These are phyloP conservation scores for Umbellularia californica DNA, from an alignment of 164 flowering plant species.

Conservation along the genomic window DNA sequence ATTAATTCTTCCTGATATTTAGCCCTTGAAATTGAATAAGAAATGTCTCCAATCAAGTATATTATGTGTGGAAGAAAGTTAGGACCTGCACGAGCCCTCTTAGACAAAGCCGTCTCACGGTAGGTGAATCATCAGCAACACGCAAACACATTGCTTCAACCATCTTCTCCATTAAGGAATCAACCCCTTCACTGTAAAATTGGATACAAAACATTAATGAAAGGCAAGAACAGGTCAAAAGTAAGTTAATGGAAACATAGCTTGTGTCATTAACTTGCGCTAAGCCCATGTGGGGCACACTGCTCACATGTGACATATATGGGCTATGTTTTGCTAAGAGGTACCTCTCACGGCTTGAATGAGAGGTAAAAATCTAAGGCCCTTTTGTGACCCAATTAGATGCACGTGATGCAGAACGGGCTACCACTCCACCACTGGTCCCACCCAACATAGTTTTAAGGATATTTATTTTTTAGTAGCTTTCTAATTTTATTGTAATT, in stretches of 20 bases:
- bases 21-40: background rate
- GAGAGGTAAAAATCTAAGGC: too few species aligned
- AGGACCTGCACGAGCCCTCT: slow-evolving; percentile 92
- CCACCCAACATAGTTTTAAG: too few species aligned
- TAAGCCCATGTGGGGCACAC: too few species aligned
- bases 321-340: too few species aligned
- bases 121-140: slow-evolving; percentile 89
- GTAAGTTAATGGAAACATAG: background rate
- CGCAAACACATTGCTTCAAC: slow-evolving; percentile 80
- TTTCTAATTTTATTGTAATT: too few species aligned
- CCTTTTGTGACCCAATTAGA: too few species aligned
- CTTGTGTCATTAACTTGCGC: too few species aligned
- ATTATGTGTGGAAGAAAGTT: slow-evolving; percentile 3
- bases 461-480: too few species aligned
- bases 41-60: background rate
- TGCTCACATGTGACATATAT: too few species aligned
- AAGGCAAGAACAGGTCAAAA: background rate
- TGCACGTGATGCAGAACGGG: too few species aligned
- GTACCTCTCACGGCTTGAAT: too few species aligned
- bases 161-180: slow-evolving; percentile 73
- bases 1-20: background rate
- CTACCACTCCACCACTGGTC: too few species aligned
- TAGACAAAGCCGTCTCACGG: slow-evolving; percentile 85
- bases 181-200: slow-evolving; percentile 67
- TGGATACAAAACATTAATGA: background rate